These are phyloP conservation scores for Periglandula ipomoeae DNA, from an alignment of 2,329 filamentous ascomycete species.

Conservation along the genomic window DNA sequence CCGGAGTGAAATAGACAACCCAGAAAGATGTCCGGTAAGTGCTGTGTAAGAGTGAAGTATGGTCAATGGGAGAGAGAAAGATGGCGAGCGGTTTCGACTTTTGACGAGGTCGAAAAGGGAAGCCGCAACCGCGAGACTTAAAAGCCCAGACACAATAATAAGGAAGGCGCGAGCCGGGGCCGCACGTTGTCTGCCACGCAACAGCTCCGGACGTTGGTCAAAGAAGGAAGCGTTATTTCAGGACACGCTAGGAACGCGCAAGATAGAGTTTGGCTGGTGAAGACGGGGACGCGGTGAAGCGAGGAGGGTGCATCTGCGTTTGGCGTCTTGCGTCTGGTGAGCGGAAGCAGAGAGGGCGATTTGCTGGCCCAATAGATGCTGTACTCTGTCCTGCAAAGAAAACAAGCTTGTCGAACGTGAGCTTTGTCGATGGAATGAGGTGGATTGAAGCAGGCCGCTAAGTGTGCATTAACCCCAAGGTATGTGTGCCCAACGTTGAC, in stretches of 20 bases:
- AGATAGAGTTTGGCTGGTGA: background rate
- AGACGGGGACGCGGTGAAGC: background rate
- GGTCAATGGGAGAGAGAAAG: too few species aligned
- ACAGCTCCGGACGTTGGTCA: background rate
- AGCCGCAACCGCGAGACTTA: background rate
- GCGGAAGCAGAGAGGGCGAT: background rate
- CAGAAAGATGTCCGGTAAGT: background rate
- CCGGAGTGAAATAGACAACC: background rate
- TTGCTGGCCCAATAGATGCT: background rate
- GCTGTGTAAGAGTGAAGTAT: too few species aligned
- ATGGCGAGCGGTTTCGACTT: too few species aligned
- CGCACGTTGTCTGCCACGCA: background rate
- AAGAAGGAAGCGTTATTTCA: background rate
- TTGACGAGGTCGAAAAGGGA: background rate
- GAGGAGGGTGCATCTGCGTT: too few species aligned
- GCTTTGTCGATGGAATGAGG: background rate
- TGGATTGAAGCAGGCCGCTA: background rate
- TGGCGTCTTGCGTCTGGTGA: background rate
- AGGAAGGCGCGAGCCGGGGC: constrained; percentile 1
- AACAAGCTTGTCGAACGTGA: background rate
- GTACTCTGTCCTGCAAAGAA: background rate
- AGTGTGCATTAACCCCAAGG: too few species aligned
- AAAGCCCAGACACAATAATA: background rate
- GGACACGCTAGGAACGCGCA: background rate
- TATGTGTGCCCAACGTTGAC: too few species aligned